These are phyloP conservation scores for Sporothrix mexicana DNA, from an alignment of 2,329 filamentous ascomycete species.

Conservation along the genomic window DNA sequence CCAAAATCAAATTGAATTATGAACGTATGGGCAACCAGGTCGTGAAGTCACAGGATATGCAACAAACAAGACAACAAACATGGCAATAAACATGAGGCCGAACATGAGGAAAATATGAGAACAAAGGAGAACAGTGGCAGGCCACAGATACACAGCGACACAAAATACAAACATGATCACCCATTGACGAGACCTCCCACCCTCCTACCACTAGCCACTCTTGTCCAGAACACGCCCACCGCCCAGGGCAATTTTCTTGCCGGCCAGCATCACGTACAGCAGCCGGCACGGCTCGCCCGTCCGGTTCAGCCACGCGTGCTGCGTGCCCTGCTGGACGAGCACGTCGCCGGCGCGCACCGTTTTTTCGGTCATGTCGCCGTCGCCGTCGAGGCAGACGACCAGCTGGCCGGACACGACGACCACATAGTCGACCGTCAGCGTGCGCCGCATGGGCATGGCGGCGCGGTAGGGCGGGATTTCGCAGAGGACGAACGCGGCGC, in stretches of 20 bases:
- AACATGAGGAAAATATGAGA: neutral
- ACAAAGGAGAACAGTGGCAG: neutral
- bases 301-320: slow-evolving; percentile 54
- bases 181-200: too few relatives aligned
- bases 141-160: neutral
- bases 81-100: neutral
- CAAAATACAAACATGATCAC: neutral
- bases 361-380: slow-evolving; percentile 43
- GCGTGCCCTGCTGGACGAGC: slow-evolving; percentile 51
- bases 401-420: neutral
- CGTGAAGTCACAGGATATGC: too few relatives aligned
- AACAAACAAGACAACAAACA: too few relatives aligned
- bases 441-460: neutral
- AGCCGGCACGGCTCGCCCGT: slow-evolving; percentile 47
- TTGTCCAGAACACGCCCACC: neutral
- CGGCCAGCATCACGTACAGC: slow-evolving; percentile 45
- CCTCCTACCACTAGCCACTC: neutral
- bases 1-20: neutral
- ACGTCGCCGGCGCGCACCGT: slow-evolving; percentile 47
- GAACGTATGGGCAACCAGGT: neutral
- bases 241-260: neutral
- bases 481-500: slow-evolving; percentile 16
- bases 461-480: neutral
- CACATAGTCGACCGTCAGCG: neutral
- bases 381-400: slow-evolving; percentile 4